These are phyloP conservation scores for Fusarium longipes DNA, from an alignment of 2,329 filamentous ascomycete genomes.

Conservation along the genomic window DNA sequence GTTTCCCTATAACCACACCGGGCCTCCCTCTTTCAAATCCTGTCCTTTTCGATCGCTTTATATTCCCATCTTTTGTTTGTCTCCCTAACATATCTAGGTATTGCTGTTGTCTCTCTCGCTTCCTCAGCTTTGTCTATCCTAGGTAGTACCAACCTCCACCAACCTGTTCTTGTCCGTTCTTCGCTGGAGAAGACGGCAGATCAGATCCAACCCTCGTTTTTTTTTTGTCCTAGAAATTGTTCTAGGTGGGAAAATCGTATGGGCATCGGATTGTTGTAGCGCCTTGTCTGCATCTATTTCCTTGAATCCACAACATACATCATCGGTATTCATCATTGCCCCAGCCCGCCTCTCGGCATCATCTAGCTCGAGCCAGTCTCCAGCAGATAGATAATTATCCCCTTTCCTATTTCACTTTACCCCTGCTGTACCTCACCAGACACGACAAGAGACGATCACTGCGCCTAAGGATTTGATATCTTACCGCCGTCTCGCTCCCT, in stretches of 20 bases:
- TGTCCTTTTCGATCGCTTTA: constrained; percentile 20
- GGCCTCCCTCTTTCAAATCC: constrained; percentile 26
- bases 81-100: constrained; percentile 17
- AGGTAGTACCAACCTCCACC: constrained; percentile 15
- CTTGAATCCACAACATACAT: constrained; percentile 33
- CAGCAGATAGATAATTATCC: constrained; percentile 26
- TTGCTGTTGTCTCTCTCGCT: constrained; percentile 31
- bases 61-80: constrained; percentile 32
- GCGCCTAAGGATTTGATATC: constrained; percentile 45
- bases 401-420: constrained; percentile 19
- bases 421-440: constrained; percentile 3
- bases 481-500: constrained; percentile 32
- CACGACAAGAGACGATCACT: constrained; percentile 19
- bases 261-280: constrained; percentile 24
- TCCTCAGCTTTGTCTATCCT: constrained; percentile 23
- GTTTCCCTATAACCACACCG: constrained; percentile 41
- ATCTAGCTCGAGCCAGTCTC: constrained; percentile 44
- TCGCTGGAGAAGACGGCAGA: constrained; percentile 38
- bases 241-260: constrained; percentile 7
- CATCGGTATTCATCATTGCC: constrained; percentile 36
- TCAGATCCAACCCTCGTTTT: constrained; percentile 36
- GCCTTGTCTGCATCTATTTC: constrained; percentile 37
- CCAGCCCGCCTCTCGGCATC: constrained; percentile 25
- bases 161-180: constrained; percentile 31
- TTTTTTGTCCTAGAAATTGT: constrained; percentile 29